A percentile compares a stretch with the other conserved stretches of the same genome.
Evolutionary conservation across 225 moss, liverwort and hornwort genomes (phyloP).

Genomic region (Bryum argenteum): DNA sequence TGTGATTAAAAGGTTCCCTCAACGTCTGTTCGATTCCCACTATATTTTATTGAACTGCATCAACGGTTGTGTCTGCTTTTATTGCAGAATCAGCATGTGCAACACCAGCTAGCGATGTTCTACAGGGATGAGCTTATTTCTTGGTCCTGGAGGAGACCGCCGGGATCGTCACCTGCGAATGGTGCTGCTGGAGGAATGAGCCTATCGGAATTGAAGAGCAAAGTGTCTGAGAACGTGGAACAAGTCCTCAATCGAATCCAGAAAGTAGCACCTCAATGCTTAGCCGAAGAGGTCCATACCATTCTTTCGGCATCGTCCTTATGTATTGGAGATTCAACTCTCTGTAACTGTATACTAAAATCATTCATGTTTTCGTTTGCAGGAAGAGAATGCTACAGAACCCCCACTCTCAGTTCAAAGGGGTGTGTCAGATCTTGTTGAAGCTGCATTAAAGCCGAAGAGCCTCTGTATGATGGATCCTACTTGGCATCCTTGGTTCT

Average conservation of each 20-base stretch:
- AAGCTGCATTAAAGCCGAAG: constrained; percentile 90
- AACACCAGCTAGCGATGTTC: constrained; percentile 98
- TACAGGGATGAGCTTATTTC: constrained; percentile 99
- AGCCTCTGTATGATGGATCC: constrained; percentile 99
- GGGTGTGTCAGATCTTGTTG: constrained; percentile 98
- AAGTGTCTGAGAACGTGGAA: constrained; percentile 89
- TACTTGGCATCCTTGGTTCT: constrained; percentile 99
- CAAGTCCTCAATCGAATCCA: constrained; percentile 83
- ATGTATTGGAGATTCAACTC: constrained; percentile 7
- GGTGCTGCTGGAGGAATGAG: constrained; percentile 79
- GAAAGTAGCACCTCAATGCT: constrained; percentile 90
- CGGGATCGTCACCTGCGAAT: constrained; percentile 68
- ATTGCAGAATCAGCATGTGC: constrained; percentile 89
- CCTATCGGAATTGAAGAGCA: constrained; percentile 80
- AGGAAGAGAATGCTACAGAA: constrained; percentile 85
- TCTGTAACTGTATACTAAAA: constrained; percentile 23
- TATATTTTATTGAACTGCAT: background rate
- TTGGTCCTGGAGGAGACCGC: constrained; percentile 97
- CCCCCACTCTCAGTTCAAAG: constrained; percentile 89
- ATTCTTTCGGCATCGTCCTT: constrained; percentile 1
- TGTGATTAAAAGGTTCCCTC: no score
- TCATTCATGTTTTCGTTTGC: constrained; percentile 21
- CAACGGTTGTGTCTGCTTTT: background rate
- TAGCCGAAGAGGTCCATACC: constrained; percentile 80
- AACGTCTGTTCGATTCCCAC: no score